A percentile compares a stretch with the other conserved stretches of the same genome.
These are phyloP conservation scores for Aspergillus cejpii DNA, from an alignment of 2,329 filamentous ascomycete genomes.

Conservation along the genomic window DNA sequence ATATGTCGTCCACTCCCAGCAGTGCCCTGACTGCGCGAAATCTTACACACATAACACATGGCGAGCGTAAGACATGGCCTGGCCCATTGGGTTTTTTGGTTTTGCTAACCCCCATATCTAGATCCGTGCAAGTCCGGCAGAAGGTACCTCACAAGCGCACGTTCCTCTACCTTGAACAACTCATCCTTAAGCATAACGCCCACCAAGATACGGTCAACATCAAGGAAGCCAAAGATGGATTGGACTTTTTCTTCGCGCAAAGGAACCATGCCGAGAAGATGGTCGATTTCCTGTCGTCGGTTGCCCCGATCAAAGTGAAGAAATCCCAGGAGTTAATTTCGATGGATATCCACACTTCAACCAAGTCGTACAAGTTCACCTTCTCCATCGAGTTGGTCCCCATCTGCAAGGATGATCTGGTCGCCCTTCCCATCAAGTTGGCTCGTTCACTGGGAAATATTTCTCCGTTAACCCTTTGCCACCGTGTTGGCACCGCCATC, in stretches of 20 bases:
- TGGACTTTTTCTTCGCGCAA: conserved; percentile 90
- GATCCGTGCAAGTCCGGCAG: conserved; percentile 83
- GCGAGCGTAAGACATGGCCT: conserved; percentile 51
- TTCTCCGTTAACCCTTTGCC: conserved; percentile 74
- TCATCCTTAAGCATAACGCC: conserved; percentile 89
- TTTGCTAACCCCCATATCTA: not conserved
- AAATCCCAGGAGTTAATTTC: conserved; percentile 92
- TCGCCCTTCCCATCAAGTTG: conserved; percentile 84
- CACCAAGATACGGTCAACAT: conserved; percentile 96
- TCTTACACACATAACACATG: conserved; percentile 95
- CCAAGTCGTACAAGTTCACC: conserved; percentile 90
- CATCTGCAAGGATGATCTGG: conserved; percentile 93
- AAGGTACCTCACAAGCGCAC: conserved; percentile 94
- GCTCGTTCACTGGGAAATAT: conserved; percentile 87
- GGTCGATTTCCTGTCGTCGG: conserved; percentile 79
- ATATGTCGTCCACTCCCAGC: conserved; percentile 82
- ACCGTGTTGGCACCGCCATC: conserved; percentile 79
- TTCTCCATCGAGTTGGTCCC: conserved; percentile 85
- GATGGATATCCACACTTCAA: conserved; percentile 82
- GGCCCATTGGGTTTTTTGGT: not conserved
- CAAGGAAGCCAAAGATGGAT: conserved; percentile 89
- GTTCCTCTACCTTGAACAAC: conserved; percentile 78
- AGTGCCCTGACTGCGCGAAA: conserved; percentile 92
- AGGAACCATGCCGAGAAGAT: conserved; percentile 90
- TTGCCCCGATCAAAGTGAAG: conserved; percentile 70